These are phyloP conservation scores for Colletotrichum abscissum DNA, from an alignment of 2,329 filamentous ascomycete species.

Conservation along the genomic window DNA sequence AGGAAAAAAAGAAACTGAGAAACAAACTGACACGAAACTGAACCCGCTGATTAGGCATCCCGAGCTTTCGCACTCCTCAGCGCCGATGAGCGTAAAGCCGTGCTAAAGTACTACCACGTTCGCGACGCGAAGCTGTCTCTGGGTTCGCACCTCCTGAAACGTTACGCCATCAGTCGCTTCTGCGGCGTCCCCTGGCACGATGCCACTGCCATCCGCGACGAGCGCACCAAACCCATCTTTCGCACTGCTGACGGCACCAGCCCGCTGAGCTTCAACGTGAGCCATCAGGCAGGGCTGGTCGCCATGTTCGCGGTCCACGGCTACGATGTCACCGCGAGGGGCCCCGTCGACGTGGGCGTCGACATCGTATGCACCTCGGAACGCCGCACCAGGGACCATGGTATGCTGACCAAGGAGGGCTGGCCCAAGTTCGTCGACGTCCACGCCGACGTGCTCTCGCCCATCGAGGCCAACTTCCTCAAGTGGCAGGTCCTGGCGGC, in stretches of 20 bases:
- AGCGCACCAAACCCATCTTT: conserved; percentile 65
- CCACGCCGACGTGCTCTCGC: conserved; percentile 76
- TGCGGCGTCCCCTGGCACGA: conserved; percentile 70
- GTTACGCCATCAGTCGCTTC: conserved; percentile 71
- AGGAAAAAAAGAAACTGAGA: background rate
- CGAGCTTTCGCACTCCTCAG: conserved; percentile 64
- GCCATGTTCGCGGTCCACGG: conserved; percentile 68
- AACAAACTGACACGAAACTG: conserved; percentile 9
- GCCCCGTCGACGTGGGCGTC: conserved; percentile 69
- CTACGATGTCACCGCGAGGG: conserved; percentile 36
- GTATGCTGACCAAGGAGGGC: conserved; percentile 65
- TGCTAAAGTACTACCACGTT: conserved; percentile 73
- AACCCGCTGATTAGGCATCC: conserved; percentile 56
- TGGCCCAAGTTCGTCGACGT: conserved; percentile 77
- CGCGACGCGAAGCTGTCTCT: conserved; percentile 81
- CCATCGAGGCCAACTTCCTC: conserved; percentile 71
- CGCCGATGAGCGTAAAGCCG: conserved; percentile 64
- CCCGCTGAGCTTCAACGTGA: conserved; percentile 77
- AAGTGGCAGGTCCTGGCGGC: conserved; percentile 54
- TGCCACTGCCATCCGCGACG: conserved; percentile 67
- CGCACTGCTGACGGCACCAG: conserved; percentile 58
- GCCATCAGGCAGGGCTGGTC: conserved; percentile 82
- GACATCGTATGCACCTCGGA: conserved; percentile 83
- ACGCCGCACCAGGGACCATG: conserved; percentile 70
- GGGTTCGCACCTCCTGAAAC: conserved; percentile 79